Evolutionary conservation across 2,329 filamentous ascomycete species (phyloP), one percentile per base, ranked within the genome.

Genomic region (Escovopsis weberi): DNA sequence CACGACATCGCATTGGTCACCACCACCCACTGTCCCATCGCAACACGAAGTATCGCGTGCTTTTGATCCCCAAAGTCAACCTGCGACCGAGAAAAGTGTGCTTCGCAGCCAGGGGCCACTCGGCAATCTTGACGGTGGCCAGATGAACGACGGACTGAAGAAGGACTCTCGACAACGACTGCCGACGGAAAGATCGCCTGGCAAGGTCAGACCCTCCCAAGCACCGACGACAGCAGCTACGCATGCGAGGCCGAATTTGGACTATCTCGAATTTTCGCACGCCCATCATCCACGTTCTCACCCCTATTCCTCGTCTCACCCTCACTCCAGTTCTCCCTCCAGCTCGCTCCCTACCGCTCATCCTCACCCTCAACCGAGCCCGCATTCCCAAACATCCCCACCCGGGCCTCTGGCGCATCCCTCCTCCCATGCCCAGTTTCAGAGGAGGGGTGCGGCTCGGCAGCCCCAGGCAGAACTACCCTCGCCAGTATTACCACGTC

Each of bases 41-140:
- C 28, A 32, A 7, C 28, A 32, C 28, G 8, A 32, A 3, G 28
- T 9, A 11, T 32, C 28, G 28, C 28, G 28, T 11, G 8, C 4
- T 11, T 32, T 32, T 32, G 28, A 9, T 23, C 23, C 23, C 23
- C 23, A 23, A 23, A 23, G 23, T 23, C 23, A 23, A 6, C 23
- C 23, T 23, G 23, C 6, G 51, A 76, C 70, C 51, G 72, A 78
- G 48, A 69, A 62, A 9, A 70, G 77, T 47, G 51, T 75, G 12
- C 55, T 72, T 1, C 57, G 67, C 37, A 71, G 76, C 44, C 72
- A 77, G 52, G 74, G 78, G 45, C 75, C 71, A 50, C 53, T 75
- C 18, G 66, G 74, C 33, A 69, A 72, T 75, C 62, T 73, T 73
- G 10, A 61, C 77, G 23, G 23, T 23, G 23, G 23, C 23, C 23